phyloP scores from a whole-genome alignment of 306 rosid genomes.

The Boehmeria nivea region DNA sequence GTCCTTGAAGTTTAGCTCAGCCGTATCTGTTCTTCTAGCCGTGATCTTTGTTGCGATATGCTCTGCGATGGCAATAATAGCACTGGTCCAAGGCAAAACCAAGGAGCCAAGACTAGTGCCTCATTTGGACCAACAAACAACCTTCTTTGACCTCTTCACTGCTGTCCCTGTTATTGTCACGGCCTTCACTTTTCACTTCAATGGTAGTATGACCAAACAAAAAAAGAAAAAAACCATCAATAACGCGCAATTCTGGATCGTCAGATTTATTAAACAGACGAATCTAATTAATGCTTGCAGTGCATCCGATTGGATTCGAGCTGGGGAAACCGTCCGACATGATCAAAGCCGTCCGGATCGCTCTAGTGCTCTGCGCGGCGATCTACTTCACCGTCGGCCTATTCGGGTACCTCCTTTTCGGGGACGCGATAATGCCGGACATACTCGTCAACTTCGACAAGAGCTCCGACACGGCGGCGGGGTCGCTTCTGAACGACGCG shows the following conservation, averaged over 20 bases:
- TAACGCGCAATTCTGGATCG: too few relatives aligned
- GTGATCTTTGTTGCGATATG: constrained; percentile 81
- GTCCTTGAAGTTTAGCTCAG: constrained; percentile 75
- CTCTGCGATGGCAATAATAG: constrained; percentile 59
- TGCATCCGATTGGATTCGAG: constrained; percentile 90
- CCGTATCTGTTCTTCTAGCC: constrained; percentile 68
- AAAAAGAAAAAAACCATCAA: too few relatives aligned
- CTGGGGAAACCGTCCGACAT: constrained; percentile 63
- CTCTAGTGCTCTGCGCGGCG: constrained; percentile 56
- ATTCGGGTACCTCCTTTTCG: constrained; percentile 86
- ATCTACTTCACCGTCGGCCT: constrained; percentile 65
- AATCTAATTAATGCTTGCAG: too few relatives aligned
- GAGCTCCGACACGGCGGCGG: constrained; percentile 44
- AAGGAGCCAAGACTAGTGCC: constrained; percentile 65
- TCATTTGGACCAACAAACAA: constrained; percentile 44
- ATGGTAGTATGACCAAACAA: constrained; percentile 45
- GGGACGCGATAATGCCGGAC: constrained; percentile 71
- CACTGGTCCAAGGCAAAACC: constrained; percentile 65
- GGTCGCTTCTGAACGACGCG: constrained; percentile 53
- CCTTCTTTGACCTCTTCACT: constrained; percentile 90
- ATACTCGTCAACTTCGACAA: constrained; percentile 76
- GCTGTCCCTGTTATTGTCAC: constrained; percentile 91
- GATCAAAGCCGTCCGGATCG: constrained; percentile 63
- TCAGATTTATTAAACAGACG: too few relatives aligned
- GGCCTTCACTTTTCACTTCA: constrained; percentile 88